Base-by-base conservation (phyloP, 257 asterid species). In the Plantago ovata region DNA sequence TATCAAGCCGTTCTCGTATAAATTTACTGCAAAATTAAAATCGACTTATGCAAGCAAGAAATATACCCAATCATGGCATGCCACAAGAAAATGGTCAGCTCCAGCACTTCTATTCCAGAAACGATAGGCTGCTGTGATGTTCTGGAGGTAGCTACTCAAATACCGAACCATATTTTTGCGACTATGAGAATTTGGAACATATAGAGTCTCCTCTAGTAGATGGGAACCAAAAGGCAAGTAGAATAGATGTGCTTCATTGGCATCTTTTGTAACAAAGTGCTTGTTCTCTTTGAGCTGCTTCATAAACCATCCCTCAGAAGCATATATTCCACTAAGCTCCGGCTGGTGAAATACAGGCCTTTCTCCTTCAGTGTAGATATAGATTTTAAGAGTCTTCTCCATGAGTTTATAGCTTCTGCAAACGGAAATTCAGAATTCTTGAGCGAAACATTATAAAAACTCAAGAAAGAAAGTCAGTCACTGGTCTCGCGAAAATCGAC, bases 301-400 rank as follows among this genome's bases (percentile, higher is more conserved):
- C 87, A 85, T 79, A 72, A 85, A 88, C 96, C 96, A 88, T 58
- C 95, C 95, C 61, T 88, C 95, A 0, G 96, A 88, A 39, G 88
- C 88, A 58, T 88, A 88, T 59, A 85, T 85, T 53, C 96, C 95
- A 6, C 51, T 74, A 6, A 88, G 84, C 69, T 66, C 75, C 9
- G 81, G 72, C 63, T 79, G 68, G 36, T 88, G 96, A 75, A 88
- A 88, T 49, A 88, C 45, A 0, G 96, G 96, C 62, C 40, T 72
- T 56, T 81, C 76, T 50, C 96, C 95, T 70, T 85, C 96, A 9
- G 24, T 39, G 19, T 88, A 85, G 33, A 81, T 62, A 73, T 81
- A 83, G 45, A 88, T 74, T 75, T 85, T 88, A 7, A 88, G 78
- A 14, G 61, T 75, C 72, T 64, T 66, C 64, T 85, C 88, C 96